Base-by-base conservation (phyloP, 2,329 filamentous ascomycete genomes). In the Colletotrichum graminicola region DNA sequence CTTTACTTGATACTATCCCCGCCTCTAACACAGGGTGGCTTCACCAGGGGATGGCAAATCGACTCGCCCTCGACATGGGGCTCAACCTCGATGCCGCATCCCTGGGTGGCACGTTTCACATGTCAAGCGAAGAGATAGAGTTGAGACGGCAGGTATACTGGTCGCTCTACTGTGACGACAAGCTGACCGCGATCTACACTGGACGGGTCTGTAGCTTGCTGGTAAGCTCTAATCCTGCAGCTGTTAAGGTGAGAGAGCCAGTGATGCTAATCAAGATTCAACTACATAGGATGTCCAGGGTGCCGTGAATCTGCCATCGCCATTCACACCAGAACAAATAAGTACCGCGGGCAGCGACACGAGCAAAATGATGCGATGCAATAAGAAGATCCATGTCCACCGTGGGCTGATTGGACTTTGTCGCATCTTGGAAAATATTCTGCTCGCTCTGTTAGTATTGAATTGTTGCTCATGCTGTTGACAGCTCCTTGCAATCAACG, bases 1-100 rank as follows among this genome's bases (percentile, higher is more conserved):
- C n/a, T n/a, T n/a, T n/a, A n/a, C n/a, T n/a, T n/a, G n/a, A n/a
- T n/a, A n/a, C n/a, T n/a, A n/a, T n/a, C n/a, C n/a, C n/a, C n/a
- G n/a, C n/a, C n/a, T n/a, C n/a, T n/a, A n/a, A n/a, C n/a, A n/a
- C n/a, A n/a, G n/a, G 79, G 2, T 81, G 79, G 79, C 76, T 81
- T 11, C 76, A 80, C 52, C 78, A 80, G n/a, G 80, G 80, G 1
- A 81, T 82, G 77, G 81, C 81, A 1, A 78, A 73, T 59, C 76
- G 79, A 3, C 66, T 82, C 16, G 77, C 76, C 12, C 75, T 82
- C 0, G 81, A 82, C 39, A 80, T 82, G 79, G 81, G 81, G 1
- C 72, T 82, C 0, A 81, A 82, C 36, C 73, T 81, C 16, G 80
- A 82, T 36, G 75, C 78, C 1, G 73, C 75, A 0, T 75, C 75